Base-by-base conservation (phyloP, 2,329 filamentous ascomycete genomes). In the Diaporthe aspalathi region DNA sequence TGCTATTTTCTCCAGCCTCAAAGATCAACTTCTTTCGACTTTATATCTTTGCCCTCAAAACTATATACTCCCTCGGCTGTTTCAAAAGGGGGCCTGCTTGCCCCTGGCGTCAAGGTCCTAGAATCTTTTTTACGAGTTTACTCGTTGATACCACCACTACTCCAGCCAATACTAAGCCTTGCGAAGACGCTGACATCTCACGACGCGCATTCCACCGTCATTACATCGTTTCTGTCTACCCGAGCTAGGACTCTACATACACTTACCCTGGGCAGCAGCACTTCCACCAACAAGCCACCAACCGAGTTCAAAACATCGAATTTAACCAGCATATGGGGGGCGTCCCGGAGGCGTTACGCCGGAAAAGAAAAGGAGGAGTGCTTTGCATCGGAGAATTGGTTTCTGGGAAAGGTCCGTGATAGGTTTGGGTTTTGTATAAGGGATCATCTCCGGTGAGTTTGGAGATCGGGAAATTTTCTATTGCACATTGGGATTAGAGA, bases 181-280 rank as follows among this genome's bases (percentile, higher is more conserved):
- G 53, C 66, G 45, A 68, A 60, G 66, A 60, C 32, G 66, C 43
- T 35, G 35, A 50, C 29, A 29, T 68, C 66, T 29, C 53, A 68
- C 66, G 66, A 50, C 53, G 66, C 43, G 57, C 50, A 29, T 49
- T 50, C 22, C 53, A 52, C 27, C 27, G 43, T 57, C 54, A 8
- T 60, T 68, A 67, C 54, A 29, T 62, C 32, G 22, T 29, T 38
- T 3, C n/a, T 40, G 24, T 68, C 53, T 52, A 29, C 27, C 24
- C 14, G 45, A 50, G 60, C 43, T 32, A 27, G 5, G 45, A 3
- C 17, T 60, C 43, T 49, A 60, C 53, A 52, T 29, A 43, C 47
- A 56, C 16, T 29, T n/a, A 20, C 22, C 22, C 20, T 29, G 40
- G 50, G 57, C 29, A 52, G 67, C 27, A 20, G 47, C 22, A 17